These are phyloP conservation scores for Geoglossum glabrum DNA, from an alignment of 495 filamentous ascomycete genomes.

Conservation along the genomic window DNA sequence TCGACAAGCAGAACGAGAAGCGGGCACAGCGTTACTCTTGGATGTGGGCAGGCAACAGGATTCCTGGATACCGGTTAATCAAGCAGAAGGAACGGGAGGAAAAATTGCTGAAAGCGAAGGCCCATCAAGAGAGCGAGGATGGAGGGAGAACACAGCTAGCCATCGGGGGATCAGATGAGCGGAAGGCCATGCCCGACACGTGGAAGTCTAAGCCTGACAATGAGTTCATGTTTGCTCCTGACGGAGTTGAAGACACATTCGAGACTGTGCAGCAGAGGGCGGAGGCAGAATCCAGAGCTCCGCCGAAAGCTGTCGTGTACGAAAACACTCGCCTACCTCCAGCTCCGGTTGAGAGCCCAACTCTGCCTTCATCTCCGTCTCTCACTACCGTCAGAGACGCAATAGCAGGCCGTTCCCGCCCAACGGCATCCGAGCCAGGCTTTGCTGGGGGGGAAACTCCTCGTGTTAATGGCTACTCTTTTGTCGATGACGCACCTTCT, in stretches of 20 bases:
- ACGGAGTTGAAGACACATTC: constrained; percentile 43
- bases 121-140: constrained; percentile 30
- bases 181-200: constrained; percentile 57
- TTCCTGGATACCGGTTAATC: constrained; percentile 69
- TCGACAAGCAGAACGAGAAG: constrained; percentile 82
- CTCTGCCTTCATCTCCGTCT: constrained; percentile 52
- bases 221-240: constrained; percentile 71
- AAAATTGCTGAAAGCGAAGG: constrained; percentile 22
- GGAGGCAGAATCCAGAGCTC: constrained; percentile 49
- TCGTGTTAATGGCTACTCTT: constrained; percentile 76
- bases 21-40: constrained; percentile 64
- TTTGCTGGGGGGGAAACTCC: constrained; percentile 56
- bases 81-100: constrained; percentile 51
- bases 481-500: constrained; percentile 65
- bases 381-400: constrained; percentile 73
- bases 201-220: constrained; percentile 63
- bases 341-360: constrained; percentile 16
- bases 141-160: constrained; percentile 25
- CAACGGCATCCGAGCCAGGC: constrained; percentile 43
- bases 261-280: constrained; percentile 47
- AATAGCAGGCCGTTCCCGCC: constrained; percentile 52
- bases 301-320: constrained; percentile 59
- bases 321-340: constrained; percentile 58
- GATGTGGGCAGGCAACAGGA: constrained; percentile 74
- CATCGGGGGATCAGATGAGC: constrained; percentile 40